Evolutionary conservation across 345 rosid genomes (phyloP), one percentile per base, ranked within the genome.

Genomic region (Abelmoschus esculentus): DNA sequence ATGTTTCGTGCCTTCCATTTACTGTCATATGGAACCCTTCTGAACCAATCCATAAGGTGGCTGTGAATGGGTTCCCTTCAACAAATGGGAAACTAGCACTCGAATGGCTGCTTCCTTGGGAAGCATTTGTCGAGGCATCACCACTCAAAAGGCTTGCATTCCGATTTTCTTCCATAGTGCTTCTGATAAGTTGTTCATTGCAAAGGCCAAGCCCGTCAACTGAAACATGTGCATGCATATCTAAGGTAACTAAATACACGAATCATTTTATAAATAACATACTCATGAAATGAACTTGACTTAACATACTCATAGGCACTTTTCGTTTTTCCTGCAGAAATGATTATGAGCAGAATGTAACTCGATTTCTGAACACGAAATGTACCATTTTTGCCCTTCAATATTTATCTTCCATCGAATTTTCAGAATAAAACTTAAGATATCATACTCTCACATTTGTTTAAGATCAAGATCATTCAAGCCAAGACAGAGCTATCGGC

Each of bases 11-110:
- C 68, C 86, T 88, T 64, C 96, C 97, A 75, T 93, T 89, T 29
- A 90, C 90, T 3, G 91, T 89, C 95, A 89, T 81, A 80, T 90
- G 96, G 75, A 93, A 87, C 65, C 98, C 98, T 79, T 88, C 87
- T 18, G 75, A 65, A 57, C 97, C 96, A 76, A 74, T 80, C 97
- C 97, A 89, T 36, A 93, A 69, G 4, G 97, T 91, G 26, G 96
- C 95, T 54, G 88, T 81, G 80, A 91, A 89, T 22, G 86, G 87
- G 78, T 61, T 87, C 15, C 93, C 93, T 75, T 75, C 89, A 54
- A 81, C 70, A 78, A 86, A 93, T 38, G 96, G 98, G 76, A 90
- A 93, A 78, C 83, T 81, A 69, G 83, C 75, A 73, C 79, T 79
- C 59, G 75, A 80, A 73, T 84, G 83, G 74, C 76, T 79, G 72